Base-by-base conservation (phyloP, 2,329 filamentous ascomycete species). In the Aspergillus floridensis region DNA sequence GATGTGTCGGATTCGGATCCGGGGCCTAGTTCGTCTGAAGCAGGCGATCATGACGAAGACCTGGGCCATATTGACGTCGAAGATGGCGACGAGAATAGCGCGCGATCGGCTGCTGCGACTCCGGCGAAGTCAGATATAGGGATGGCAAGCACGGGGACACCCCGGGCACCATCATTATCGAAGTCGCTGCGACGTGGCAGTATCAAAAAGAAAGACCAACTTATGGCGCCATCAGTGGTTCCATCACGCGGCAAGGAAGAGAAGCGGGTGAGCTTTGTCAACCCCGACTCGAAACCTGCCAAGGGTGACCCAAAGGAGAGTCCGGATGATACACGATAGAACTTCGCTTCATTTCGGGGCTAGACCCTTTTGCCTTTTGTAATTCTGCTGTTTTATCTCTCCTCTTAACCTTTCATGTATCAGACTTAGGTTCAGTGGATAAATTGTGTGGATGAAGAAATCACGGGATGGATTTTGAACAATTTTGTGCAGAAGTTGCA, bases 1-100 rank as follows among this genome's bases (percentile, higher is more conserved):
- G 87, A 70, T 14, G 76, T 88, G 57, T 90, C 88, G 1, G 86
- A 89, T 49, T 88, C 85, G 0, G 80, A 81, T 4, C 86, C 86
- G 26, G 74, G 72, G 14, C 74, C 78, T 1, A 74, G 73, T 51
- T 79, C 79, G 5, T 81, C 77, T 3, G 77, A 78, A 41, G 75
- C 75, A 16, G 77, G 84, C 41, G 86, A 86, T 26, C 80, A 84
- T n/a, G 84, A 85, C 24, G 72, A 77, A 19, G 72, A 77, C 21
- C 76, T 78, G 52, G 70, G 76, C 35, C 75, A 79, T 57, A 75
- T 81, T 51, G 74, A 80, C 56, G 76, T 81, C 7, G 75, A 77
- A 60, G 77, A 79, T 53, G 77, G 38, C 38, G 38, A 79, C 51
- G 79, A 80, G 54, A 75, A 77, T 16, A 71, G 73, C 31, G 68